Conservation (phyloP, 1,139 yeast species). For the Geotrichum klebahnii region DNA sequence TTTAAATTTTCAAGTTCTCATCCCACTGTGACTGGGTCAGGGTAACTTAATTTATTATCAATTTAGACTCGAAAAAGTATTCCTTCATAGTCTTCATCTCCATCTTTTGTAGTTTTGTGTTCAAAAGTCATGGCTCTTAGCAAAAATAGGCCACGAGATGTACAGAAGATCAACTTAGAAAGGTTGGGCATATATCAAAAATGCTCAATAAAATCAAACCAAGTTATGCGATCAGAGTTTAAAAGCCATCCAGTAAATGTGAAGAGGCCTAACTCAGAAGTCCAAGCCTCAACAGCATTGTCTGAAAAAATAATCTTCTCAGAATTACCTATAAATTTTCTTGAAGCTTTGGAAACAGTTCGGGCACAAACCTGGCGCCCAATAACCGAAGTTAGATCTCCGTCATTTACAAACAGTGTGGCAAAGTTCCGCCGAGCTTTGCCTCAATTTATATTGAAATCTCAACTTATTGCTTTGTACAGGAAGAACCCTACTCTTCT, state of each 20-base stretch:
- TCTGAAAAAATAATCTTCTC: neutral
- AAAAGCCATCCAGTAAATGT: neutral
- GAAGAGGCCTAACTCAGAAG: neutral
- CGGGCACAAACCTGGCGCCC: neutral
- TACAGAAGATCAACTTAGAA: neutral
- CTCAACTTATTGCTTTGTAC: slow-evolving; percentile 11
- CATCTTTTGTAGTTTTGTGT: too few relatives aligned
- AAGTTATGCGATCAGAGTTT: neutral
- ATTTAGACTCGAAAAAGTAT: too few relatives aligned
- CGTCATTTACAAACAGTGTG: neutral
- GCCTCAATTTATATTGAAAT: slow-evolving; percentile 4
- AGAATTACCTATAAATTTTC: neutral
- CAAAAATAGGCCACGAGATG: neutral
- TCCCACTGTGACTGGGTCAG: too few relatives aligned
- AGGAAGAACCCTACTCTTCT: slow-evolving; percentile 2
- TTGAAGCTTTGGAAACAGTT: neutral
- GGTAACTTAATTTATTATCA: too few relatives aligned
- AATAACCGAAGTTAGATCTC: neutral
- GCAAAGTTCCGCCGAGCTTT: slow-evolving; percentile 2
- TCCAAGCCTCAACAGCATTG: neutral
- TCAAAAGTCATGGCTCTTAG: too few relatives aligned
- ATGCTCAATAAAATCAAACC: neutral
- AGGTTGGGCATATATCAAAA: neutral
- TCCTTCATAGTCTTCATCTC: too few relatives aligned
- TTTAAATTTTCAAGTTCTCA: too few relatives aligned